Percentiles rank a stretch among this genome's conserved stretches.
Conservation (phyloP, 352 stramenopile species). For the Pythium volutum region DNA sequence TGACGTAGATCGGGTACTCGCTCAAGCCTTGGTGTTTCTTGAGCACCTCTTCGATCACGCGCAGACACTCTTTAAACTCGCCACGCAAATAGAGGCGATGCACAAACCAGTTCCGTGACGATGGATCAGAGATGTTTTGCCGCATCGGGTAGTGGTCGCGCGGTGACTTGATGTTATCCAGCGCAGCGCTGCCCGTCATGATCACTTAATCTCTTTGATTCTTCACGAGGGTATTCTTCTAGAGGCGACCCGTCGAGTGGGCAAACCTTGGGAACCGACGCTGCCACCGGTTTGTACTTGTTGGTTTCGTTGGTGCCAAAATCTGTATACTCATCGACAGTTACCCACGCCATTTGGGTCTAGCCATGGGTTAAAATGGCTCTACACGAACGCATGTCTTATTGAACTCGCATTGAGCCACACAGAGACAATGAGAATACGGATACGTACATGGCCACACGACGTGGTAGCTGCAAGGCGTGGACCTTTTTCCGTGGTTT, state of each 20-base stretch:
- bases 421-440: too few species aligned
- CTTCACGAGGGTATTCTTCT: not conserved
- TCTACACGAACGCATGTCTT: too few species aligned
- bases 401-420: too few species aligned
- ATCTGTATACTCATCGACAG: not conserved
- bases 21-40: conserved; percentile 79
- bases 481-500: too few species aligned
- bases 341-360: too few species aligned
- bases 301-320: not conserved
- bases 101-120: conserved; percentile 79
- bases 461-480: too few species aligned
- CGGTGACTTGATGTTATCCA: conserved; percentile 60
- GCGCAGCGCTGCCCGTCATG: conserved; percentile 7
- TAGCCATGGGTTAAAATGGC: too few species aligned
- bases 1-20: conserved; percentile 92
- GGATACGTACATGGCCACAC: too few species aligned
- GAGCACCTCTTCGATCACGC: conserved; percentile 88
- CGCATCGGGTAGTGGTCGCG: conserved; percentile 34
- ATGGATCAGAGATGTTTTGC: conserved; percentile 33
- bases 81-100: conserved; percentile 81
- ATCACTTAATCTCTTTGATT: not conserved
- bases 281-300: conserved; percentile 1
- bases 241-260: not conserved
- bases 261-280: conserved; percentile 5
- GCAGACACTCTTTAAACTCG: conserved; percentile 88